Percentiles rank a stretch among this genome's conserved stretches.
phyloP scores from a whole-genome alignment of 1,284 basidiomycete genomes.

The Tilletia indica region DNA sequence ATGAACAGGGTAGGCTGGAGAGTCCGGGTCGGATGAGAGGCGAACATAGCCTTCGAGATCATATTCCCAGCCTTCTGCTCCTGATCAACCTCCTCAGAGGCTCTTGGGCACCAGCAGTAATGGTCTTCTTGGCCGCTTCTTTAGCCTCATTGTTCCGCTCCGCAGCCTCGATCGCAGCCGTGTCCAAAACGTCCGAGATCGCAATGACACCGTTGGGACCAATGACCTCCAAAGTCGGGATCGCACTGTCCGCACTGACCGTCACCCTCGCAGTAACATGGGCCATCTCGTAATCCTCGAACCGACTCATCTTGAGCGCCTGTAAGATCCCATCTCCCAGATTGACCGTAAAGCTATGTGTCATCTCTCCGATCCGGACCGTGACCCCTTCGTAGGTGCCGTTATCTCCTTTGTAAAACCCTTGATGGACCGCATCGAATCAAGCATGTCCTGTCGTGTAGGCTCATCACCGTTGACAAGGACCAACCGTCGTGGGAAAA shows the following conservation, averaged over 20 bases:
- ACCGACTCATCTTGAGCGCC: conserved; percentile 83
- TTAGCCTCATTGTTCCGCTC: neutral
- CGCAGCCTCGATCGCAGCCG: conserved; percentile 20
- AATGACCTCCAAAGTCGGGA: conserved; percentile 59
- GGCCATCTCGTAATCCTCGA: conserved; percentile 94
- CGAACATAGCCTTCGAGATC: conserved; percentile 11
- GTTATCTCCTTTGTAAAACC: conserved; percentile 84
- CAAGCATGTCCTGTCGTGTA: conserved; percentile 29
- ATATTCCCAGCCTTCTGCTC: neutral
- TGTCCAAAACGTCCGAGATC: conserved; percentile 12
- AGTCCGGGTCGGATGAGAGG: neutral
- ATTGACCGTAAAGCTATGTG: conserved; percentile 87
- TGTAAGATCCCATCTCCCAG: conserved; percentile 82
- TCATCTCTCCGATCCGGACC: conserved; percentile 89
- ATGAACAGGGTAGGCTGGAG: conserved; percentile 46
- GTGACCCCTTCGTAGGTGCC: conserved; percentile 72
- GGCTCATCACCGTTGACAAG: conserved; percentile 45
- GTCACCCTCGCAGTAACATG: conserved; percentile 82
- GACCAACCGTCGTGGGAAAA: conserved; percentile 72
- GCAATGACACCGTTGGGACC: conserved; percentile 14
- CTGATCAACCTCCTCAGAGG: neutral
- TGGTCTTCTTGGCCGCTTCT: neutral
- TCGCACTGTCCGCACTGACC: conserved; percentile 73
- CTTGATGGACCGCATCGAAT: conserved; percentile 32
- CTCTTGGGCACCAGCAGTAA: neutral